Evolutionary conservation across 2,329 filamentous ascomycete species (phyloP).

Genomic region (Xylariaceae sp.): DNA sequence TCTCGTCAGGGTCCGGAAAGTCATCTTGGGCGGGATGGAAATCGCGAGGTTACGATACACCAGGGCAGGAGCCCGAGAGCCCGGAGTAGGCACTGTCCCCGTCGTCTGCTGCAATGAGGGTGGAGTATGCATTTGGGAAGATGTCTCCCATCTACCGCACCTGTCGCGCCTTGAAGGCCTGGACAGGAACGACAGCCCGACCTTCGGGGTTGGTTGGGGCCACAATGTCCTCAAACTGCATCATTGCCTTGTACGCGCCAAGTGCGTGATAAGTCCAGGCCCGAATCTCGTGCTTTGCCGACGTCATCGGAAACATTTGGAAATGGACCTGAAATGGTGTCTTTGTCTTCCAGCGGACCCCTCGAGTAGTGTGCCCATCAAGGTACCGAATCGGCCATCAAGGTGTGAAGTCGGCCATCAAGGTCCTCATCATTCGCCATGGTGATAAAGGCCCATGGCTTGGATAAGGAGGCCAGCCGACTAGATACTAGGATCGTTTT

Average conservation of each 20-base stretch:
- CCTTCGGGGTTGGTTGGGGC: not conserved
- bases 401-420: no score
- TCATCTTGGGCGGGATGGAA: not conserved
- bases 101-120: constrained; percentile 2
- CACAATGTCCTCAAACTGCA: not conserved
- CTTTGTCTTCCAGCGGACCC: not conserved
- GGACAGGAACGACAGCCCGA: not conserved
- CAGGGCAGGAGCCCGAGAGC: constrained; percentile 2
- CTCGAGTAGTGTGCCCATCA: not conserved
- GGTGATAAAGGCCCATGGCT: not conserved
- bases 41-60: constrained; percentile 1
- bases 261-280: not conserved
- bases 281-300: not conserved
- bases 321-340: not conserved
- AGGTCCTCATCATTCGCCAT: not conserved
- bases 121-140: constrained; percentile 3
- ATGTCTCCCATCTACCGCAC: constrained; percentile 3
- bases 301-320: not conserved
- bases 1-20: not conserved
- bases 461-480: not conserved
- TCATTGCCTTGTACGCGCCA: not conserved
- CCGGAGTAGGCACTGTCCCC: constrained; percentile 1
- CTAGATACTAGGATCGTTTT: no score
- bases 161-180: constrained; percentile 8
- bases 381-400: not conserved